Percentiles rank a stretch among this genome's conserved stretches.
Evolutionary conservation across 805 yeast species (phyloP).

Genomic region (Starmerella cellae): DNA sequence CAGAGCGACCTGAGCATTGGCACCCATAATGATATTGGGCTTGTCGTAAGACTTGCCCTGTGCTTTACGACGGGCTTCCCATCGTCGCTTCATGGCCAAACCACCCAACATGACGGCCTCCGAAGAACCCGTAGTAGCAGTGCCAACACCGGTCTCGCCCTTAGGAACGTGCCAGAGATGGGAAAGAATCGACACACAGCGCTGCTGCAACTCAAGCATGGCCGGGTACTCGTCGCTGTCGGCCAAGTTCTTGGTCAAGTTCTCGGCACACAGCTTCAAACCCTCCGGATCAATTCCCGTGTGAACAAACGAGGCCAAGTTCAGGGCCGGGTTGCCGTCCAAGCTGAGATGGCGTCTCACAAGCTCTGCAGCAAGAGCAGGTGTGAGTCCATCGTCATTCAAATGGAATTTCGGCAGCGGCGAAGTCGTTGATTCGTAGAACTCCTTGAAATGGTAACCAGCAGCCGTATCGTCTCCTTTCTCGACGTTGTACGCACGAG

Average conservation of each 20-base stretch:
- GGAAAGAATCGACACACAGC: slow-evolving; percentile 71
- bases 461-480: background rate
- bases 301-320: slow-evolving; percentile 81
- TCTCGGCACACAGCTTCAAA: slow-evolving; percentile 45
- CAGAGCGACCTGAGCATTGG: slow-evolving; percentile 86
- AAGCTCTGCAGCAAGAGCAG: slow-evolving; percentile 44
- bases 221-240: slow-evolving; percentile 92
- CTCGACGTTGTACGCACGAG: background rate
- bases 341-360: slow-evolving; percentile 61
- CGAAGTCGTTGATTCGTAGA: slow-evolving; percentile 1
- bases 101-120: slow-evolving; percentile 94
- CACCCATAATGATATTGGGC: slow-evolving; percentile 84
- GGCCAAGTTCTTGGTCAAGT: slow-evolving; percentile 75
- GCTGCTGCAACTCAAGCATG: slow-evolving; percentile 58
- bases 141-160: slow-evolving; percentile 47
- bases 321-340: slow-evolving; percentile 74
- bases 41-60: slow-evolving; percentile 45
- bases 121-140: slow-evolving; percentile 87
- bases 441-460: background rate
- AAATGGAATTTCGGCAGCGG: slow-evolving; percentile 43
- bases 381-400: slow-evolving; percentile 43
- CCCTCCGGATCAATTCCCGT: slow-evolving; percentile 50
- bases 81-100: slow-evolving; percentile 74
- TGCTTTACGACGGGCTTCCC: slow-evolving; percentile 58
- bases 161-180: slow-evolving; percentile 68